Conservation (phyloP, 2,329 filamentous ascomycete species). For the Paracoccidioides lutzii region DNA sequence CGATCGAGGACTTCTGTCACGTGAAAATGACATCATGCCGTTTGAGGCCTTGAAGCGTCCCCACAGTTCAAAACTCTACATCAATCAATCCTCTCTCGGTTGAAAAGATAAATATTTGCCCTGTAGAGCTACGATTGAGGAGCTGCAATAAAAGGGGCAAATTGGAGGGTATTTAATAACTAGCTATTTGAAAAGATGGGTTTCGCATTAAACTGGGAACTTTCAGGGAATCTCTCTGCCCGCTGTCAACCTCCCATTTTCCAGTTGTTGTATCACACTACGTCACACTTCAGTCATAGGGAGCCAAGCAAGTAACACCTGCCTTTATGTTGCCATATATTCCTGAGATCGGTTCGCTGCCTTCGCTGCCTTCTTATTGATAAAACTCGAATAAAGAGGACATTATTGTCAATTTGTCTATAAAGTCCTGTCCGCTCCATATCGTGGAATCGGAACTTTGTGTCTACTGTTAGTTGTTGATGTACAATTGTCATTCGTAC, state of each 20-base stretch:
- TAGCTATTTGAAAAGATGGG: too few relatives aligned
- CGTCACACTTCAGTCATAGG: conserved; percentile 4
- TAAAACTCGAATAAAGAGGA: not conserved
- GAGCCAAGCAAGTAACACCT: not conserved
- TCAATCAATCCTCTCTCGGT: too few relatives aligned
- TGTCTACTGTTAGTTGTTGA: not conserved
- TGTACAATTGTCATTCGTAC: not conserved
- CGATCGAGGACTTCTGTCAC: not conserved
- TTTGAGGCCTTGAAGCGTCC: too few relatives aligned
- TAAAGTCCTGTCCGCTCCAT: not conserved
- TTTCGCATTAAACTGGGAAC: not conserved
- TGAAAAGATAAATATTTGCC: too few relatives aligned
- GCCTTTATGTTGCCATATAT: not conserved
- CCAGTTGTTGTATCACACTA: not conserved
- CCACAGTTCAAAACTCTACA: too few relatives aligned
- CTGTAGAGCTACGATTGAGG: too few relatives aligned
- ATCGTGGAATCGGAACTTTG: not conserved
- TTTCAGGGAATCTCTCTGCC: not conserved
- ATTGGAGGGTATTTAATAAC: too few relatives aligned
- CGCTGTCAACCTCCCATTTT: not conserved
- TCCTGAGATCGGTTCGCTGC: not conserved
- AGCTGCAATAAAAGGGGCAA: too few relatives aligned
- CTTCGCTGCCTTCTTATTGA: not conserved
- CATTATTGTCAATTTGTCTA: not conserved
- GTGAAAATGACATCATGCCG: not conserved